Conservation (phyloP, 805 yeast species). For the Candida loeiensis region DNA sequence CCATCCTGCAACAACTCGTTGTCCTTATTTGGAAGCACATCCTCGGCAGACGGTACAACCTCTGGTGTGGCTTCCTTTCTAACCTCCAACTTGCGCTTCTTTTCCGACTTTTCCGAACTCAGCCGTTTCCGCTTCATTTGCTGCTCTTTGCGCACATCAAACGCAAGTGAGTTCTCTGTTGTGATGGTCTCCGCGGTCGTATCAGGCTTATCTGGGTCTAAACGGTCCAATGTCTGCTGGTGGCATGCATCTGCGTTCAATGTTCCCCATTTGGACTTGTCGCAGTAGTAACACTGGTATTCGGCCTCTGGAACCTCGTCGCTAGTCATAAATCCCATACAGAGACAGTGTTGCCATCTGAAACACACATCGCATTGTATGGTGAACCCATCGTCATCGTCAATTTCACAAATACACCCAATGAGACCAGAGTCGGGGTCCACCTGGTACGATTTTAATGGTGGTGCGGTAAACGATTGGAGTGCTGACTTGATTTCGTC, state of each 20-base stretch:
- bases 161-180: conserved; percentile 1
- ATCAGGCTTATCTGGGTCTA: conserved; percentile 23
- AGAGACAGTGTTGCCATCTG: conserved; percentile 94
- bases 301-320: conserved; percentile 76
- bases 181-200: conserved; percentile 4
- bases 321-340: conserved; percentile 71
- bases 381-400: conserved; percentile 89
- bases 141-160: not conserved
- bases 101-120: conserved; percentile 17
- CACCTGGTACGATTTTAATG: conserved; percentile 51
- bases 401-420: conserved; percentile 83
- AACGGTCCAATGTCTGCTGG: conserved; percentile 26
- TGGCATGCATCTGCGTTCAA: conserved; percentile 40
- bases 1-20: conserved; percentile 43
- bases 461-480: conserved; percentile 20
- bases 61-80: conserved; percentile 5
- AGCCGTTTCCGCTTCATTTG: conserved; percentile 18
- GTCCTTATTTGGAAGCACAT: conserved; percentile 36
- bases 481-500: no score
- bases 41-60: conserved; percentile 4
- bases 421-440: conserved; percentile 82
- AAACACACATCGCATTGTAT: conserved; percentile 91
- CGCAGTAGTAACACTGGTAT: conserved; percentile 77
- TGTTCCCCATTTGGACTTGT: conserved; percentile 40
- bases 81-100: conserved; percentile 13